A percentile compares a stretch with the other conserved stretches of the same genome.
These are phyloP conservation scores for Cadophora luteo-olivacea DNA, from an alignment of 2,329 filamentous ascomycete genomes.

Conservation along the genomic window DNA sequence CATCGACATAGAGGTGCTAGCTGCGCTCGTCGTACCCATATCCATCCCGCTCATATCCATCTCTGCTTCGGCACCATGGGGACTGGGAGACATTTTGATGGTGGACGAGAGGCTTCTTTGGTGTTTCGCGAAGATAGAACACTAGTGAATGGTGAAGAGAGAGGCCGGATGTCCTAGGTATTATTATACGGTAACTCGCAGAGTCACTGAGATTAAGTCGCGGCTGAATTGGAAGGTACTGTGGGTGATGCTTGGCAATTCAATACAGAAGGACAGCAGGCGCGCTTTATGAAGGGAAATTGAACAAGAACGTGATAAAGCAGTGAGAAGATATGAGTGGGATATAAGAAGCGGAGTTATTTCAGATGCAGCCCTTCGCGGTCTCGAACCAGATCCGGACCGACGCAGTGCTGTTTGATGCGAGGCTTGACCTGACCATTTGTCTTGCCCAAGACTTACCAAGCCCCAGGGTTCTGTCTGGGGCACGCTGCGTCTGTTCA, in stretches of 20 bases:
- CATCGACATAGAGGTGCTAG: constrained; percentile 50
- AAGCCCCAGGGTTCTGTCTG: neutral
- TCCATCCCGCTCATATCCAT: constrained; percentile 23
- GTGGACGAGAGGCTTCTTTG: constrained; percentile 1
- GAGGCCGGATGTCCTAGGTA: neutral
- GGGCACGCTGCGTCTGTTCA: neutral
- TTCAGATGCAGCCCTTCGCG: neutral
- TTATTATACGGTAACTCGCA: neutral
- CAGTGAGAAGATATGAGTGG: constrained; percentile 34
- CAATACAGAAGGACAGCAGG: constrained; percentile 3
- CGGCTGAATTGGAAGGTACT: constrained; percentile 2
- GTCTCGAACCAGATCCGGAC: neutral
- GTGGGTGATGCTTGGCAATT: constrained; percentile 22
- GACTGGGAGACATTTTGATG: constrained; percentile 13
- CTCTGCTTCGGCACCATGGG: neutral
- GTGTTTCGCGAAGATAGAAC: constrained; percentile 1
- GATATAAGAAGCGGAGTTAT: constrained; percentile 24
- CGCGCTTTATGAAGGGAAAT: constrained; percentile 17
- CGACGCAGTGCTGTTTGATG: constrained; percentile 18
- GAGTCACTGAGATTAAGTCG: neutral
- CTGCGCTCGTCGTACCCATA: constrained; percentile 29
- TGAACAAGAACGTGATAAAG: neutral
- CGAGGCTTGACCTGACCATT: neutral
- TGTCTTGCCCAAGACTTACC: neutral
- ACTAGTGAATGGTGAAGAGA: constrained; percentile 1